A percentile compares a stretch with the other conserved stretches of the same genome.
phyloP scores from a whole-genome alignment of 2,329 filamentous ascomycete genomes.

The Daldinia sp. region DNA sequence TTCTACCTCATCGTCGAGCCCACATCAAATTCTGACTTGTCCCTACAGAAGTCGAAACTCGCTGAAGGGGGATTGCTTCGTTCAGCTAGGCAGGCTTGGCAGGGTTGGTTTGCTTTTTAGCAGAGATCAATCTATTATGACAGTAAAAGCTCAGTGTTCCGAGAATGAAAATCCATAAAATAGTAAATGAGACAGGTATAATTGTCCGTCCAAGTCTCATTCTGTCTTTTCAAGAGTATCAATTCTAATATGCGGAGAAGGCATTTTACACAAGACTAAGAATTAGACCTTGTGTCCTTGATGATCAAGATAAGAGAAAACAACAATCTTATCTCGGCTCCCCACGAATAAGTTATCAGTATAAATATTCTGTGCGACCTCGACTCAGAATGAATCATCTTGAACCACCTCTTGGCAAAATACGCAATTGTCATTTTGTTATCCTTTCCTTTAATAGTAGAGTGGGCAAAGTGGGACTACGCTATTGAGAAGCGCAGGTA shows the following conservation, averaged over 20 bases:
- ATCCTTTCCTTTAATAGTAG: neutral
- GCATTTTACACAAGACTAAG: neutral
- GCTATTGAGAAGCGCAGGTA: neutral
- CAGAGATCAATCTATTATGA: neutral
- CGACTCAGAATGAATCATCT: conserved; percentile 6
- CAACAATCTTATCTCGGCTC: neutral
- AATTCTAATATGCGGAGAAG: too few relatives aligned
- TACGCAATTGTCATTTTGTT: neutral
- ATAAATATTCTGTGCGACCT: neutral
- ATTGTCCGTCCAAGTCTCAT: neutral
- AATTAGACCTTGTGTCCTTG: neutral
- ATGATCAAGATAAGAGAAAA: neutral
- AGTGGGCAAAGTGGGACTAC: neutral
- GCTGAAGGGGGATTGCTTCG: neutral
- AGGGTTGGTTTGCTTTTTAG: neutral
- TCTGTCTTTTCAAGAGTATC: neutral
- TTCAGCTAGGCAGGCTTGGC: neutral
- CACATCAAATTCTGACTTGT: neutral
- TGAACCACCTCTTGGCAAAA: neutral
- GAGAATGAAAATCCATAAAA: neutral
- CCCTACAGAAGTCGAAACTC: neutral
- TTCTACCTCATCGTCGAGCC: neutral
- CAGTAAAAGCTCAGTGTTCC: neutral
- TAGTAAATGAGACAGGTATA: too few relatives aligned
- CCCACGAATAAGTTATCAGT: neutral